These are phyloP conservation scores for Zygotorulaspora danielsina DNA, from an alignment of 805 yeast species.

Conservation along the genomic window DNA sequence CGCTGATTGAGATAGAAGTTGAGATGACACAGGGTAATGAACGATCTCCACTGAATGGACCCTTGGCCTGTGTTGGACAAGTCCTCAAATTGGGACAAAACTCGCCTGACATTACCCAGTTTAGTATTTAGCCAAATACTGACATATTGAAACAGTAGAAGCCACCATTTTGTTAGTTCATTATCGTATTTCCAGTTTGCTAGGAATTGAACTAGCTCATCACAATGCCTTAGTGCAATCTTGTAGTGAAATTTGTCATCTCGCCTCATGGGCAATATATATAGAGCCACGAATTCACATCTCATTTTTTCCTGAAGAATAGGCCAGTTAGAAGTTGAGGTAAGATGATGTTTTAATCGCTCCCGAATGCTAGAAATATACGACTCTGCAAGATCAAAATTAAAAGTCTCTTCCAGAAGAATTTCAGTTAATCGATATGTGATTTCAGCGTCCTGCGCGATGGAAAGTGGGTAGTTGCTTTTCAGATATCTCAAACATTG, in stretches of 20 bases:
- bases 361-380: slow-evolving; percentile 26
- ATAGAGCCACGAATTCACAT: slow-evolving; percentile 23
- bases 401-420: slow-evolving; percentile 31
- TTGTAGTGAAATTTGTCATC: slow-evolving; percentile 19
- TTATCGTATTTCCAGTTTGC: slow-evolving; percentile 2
- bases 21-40: slow-evolving; percentile 15
- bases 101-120: slow-evolving; percentile 13
- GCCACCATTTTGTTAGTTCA: slow-evolving; percentile 15
- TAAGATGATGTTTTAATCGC: slow-evolving; percentile 22
- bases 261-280: slow-evolving; percentile 19
- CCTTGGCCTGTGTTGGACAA: slow-evolving; percentile 1
- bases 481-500: slow-evolving; percentile 20
- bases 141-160: slow-evolving; percentile 20
- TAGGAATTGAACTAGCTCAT: slow-evolving; percentile 17
- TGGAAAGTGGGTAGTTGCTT: slow-evolving; percentile 16
- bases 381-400: slow-evolving; percentile 29
- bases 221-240: slow-evolving; percentile 27
- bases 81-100: slow-evolving; percentile 9
- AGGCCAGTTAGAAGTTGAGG: slow-evolving; percentile 8
- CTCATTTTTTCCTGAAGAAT: slow-evolving; percentile 21
- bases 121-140: slow-evolving; percentile 13
- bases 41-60: slow-evolving; percentile 17
- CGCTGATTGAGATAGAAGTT: slow-evolving; percentile 22
- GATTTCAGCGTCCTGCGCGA: slow-evolving; percentile 28
- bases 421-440: slow-evolving; percentile 28